phyloP scores from a whole-genome alignment of 2,329 filamentous ascomycete species.

The Hypoxylon sp. region DNA sequence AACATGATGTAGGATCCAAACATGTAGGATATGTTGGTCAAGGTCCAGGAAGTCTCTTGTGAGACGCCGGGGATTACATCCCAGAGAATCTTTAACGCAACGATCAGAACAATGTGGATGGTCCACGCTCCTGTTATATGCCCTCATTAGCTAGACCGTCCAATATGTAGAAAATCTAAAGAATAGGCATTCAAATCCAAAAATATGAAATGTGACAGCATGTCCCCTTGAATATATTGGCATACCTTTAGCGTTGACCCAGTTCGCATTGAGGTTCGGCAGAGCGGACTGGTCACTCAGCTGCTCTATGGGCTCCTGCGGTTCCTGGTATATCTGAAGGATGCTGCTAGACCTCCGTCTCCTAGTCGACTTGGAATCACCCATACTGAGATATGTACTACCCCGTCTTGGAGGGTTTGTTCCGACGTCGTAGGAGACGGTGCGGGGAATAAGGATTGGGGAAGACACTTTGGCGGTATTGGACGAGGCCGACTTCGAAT shows the following conservation, averaged over 20 bases:
- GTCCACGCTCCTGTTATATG: conserved; percentile 87
- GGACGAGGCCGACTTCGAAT: conserved; percentile 49
- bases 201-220: not conserved
- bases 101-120: conserved; percentile 94
- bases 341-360: conserved; percentile 97
- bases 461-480: conserved; percentile 98
- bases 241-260: conserved; percentile 99
- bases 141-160: conserved; percentile 31
- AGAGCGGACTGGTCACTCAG: conserved; percentile 95
- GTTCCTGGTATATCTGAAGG: conserved; percentile 92
- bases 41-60: conserved; percentile 97
- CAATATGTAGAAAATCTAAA: conserved; percentile 9
- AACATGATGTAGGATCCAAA: conserved; percentile 99
- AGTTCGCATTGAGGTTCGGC: conserved; percentile 96
- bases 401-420: conserved; percentile 76
- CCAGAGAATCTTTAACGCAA: conserved; percentile 93
- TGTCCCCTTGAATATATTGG: conserved; percentile 30
- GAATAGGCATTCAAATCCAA: not conserved
- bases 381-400: conserved; percentile 67
- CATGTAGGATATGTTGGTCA: conserved; percentile 99
- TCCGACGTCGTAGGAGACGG: conserved; percentile 91
- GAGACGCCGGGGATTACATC: conserved; percentile 96
- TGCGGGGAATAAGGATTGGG: conserved; percentile 85
- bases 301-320: conserved; percentile 95
- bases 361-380: conserved; percentile 77